phyloP scores from a whole-genome alignment of 1,139 yeast genomes.

The Nadsonia starkeyi-henricii region DNA sequence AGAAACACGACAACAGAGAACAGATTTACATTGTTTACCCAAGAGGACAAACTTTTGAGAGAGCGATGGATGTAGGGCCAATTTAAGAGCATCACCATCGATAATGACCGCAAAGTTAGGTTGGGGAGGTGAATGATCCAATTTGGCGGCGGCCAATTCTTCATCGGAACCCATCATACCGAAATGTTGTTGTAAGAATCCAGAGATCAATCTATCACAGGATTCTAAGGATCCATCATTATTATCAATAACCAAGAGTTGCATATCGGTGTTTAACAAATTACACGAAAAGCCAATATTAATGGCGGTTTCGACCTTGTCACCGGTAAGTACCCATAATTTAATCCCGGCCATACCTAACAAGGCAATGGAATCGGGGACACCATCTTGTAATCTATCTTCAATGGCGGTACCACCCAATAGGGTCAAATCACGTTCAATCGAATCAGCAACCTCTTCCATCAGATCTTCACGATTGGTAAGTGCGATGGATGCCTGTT shows the following conservation, averaged over 20 bases:
- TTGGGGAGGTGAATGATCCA: conserved; percentile 65
- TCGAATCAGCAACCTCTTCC: conserved; percentile 65
- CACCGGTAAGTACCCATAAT: conserved; percentile 96
- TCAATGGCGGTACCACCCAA: conserved; percentile 97
- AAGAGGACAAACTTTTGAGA: conserved; percentile 62
- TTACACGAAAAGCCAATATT: conserved; percentile 96
- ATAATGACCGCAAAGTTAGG: conserved; percentile 71
- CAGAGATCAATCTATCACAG: conserved; percentile 43
- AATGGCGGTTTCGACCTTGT: conserved; percentile 93
- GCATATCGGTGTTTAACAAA: conserved; percentile 75
- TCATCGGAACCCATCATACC: conserved; percentile 45
- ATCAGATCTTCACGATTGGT: conserved; percentile 65
- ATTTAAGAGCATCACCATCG: conserved; percentile 82
- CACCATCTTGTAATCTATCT: conserved; percentile 90
- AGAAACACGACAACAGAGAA: conserved; percentile 88
- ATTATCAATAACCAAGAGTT: conserved; percentile 53
- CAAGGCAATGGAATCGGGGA: conserved; percentile 80
- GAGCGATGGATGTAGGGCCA: conserved; percentile 50
- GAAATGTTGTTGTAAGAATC: conserved; percentile 49
- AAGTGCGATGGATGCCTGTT: conserved; percentile 57
- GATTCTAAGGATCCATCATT: conserved; percentile 29
- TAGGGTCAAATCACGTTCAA: conserved; percentile 58
- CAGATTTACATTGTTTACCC: conserved; percentile 90
- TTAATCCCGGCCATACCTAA: conserved; percentile 86
- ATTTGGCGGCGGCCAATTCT: conserved; percentile 47